Evolutionary conservation across 352 stramenopile species (phyloP).

Genomic region (Globisporangium alternatum): DNA sequence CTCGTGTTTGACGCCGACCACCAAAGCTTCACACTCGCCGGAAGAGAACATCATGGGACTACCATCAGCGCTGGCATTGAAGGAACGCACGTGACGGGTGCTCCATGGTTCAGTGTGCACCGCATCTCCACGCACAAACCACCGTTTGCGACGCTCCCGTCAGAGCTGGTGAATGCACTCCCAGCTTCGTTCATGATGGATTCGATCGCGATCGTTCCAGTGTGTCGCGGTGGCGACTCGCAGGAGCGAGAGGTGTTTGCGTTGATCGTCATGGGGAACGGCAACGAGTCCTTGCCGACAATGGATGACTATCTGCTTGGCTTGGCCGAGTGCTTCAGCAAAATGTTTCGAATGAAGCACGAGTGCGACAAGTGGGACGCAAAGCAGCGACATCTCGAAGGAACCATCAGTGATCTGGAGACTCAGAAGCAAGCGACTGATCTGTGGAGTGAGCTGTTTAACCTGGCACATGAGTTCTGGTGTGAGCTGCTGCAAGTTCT

Average conservation of each 20-base stretch:
- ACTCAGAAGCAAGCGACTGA: background rate
- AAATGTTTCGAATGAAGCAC: background rate
- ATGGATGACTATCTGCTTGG: constrained; percentile 3
- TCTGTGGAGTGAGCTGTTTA: constrained; percentile 3
- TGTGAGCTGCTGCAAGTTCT: background rate
- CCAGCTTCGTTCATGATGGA: background rate
- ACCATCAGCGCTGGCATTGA: background rate
- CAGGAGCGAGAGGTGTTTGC: constrained; percentile 1
- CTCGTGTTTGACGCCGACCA: constrained; percentile 6
- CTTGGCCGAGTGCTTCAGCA: background rate
- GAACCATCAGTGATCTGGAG: background rate
- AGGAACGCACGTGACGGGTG: background rate
- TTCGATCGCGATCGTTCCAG: constrained; percentile 8
- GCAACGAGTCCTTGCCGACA: too few species aligned
- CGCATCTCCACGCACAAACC: background rate
- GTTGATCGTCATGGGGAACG: background rate
- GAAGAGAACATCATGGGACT: background rate
- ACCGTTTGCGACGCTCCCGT: constrained; percentile 10
- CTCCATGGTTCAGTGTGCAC: constrained; percentile 2
- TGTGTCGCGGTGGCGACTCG: background rate
- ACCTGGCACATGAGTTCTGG: background rate
- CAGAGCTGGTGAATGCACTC: background rate
- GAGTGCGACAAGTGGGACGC: background rate
- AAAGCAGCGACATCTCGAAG: background rate
- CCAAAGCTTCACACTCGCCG: constrained; percentile 1